Evolutionary conservation across 495 filamentous ascomycete genomes (phyloP), one percentile per base, ranked within the genome.

Genomic region (Daldinia childiae): DNA sequence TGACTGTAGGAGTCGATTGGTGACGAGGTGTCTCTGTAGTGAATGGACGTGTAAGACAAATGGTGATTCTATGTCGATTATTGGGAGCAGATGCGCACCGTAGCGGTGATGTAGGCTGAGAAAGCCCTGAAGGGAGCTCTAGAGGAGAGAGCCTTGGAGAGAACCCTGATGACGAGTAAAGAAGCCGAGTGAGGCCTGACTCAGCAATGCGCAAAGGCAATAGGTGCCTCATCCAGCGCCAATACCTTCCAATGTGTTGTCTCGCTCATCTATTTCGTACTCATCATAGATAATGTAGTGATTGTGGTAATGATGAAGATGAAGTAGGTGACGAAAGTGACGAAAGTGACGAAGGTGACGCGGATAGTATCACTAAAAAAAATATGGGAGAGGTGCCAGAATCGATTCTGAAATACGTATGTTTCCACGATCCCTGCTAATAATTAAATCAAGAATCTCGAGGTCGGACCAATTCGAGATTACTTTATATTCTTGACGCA

Each of bases 1-100:
- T 83, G 54, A 66, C 66, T 66, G 66, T 73, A 64, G 79, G 64
- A 12, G 71, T 67, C 64, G 68, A 74, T 51, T 71, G 71, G n/a
- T 26, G 32, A 38, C 43, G 58, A 54, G 71, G 58, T 48, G 17
- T 48, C 43, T 48, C 54, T 21, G 11, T 11, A 8, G 65, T 63
- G 36, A 69, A 55, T 24, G 43, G 71, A 17, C 66, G 71, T 38
- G 62, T 65, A 7, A 45, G 57, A 63, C 39, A 12, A 29, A 26
- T 4, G 8, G 36, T 39, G 38, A 59, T 7, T 56, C 48, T 55
- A 4, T n/a, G 43, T 32, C 17, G 45, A 11, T n/a, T 21, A 15
- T 48, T 43, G 24, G 60, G 21, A 29, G 32, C 26, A 30, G 32
- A 43, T 27, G 59, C 29, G 48, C 38, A 60, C 59, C 48, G 52